A percentile compares a stretch with the other conserved stretches of the same genome.
These are phyloP conservation scores for Coemansia sp. DNA, from an alignment of 192 early-diverging fungal genomes.

Conservation along the genomic window DNA sequence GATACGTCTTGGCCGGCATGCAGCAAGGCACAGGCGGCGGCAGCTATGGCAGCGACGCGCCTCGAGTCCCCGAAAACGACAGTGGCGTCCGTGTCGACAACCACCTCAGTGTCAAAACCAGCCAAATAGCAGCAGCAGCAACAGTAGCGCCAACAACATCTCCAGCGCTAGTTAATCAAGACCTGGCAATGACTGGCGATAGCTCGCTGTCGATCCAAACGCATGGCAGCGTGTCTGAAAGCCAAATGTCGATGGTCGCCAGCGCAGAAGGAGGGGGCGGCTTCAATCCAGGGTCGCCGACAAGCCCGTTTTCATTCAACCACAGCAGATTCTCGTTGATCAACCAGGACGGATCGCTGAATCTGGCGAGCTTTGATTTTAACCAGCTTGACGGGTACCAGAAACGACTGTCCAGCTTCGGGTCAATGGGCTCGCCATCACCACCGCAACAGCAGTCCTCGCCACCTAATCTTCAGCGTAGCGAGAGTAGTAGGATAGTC, in stretches of 20 bases:
- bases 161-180: not conserved
- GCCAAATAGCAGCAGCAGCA: not conserved
- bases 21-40: not conserved
- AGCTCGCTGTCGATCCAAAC: conserved; percentile 11
- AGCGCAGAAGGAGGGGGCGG: not conserved
- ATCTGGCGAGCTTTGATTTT: conserved; percentile 47
- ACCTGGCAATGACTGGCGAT: not conserved
- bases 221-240: conserved; percentile 19
- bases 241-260: conserved; percentile 26
- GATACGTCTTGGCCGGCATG: conserved; percentile 3
- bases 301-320: conserved; percentile 49
- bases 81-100: conserved; percentile 42
- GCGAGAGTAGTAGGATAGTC: conserved; percentile 21
- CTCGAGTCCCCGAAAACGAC: conserved; percentile 23
- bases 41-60: not conserved
- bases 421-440: not conserved
- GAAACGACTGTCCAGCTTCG: conserved; percentile 31
- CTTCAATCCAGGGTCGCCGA: conserved; percentile 16
- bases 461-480: conserved; percentile 3
- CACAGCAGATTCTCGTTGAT: conserved; percentile 55
- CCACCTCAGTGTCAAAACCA: not conserved
- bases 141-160: not conserved
- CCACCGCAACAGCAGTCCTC: not conserved
- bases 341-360: conserved; percentile 55
- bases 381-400: conserved; percentile 54